phyloP scores from a whole-genome alignment of 1,284 basidiomycete species.

The Microbotryum lychnidis-dioicae region DNA sequence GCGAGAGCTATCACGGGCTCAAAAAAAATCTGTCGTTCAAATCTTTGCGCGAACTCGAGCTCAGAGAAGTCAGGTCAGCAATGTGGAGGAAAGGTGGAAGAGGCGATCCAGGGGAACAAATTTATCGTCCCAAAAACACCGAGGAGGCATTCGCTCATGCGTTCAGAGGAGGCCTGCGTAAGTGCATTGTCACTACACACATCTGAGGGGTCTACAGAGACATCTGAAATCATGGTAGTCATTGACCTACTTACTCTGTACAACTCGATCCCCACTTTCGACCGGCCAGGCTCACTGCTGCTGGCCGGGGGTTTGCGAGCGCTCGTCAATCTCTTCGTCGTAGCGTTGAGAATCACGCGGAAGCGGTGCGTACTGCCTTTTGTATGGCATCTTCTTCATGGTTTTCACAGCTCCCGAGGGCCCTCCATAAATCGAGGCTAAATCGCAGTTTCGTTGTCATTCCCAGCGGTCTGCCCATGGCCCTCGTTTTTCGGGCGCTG shows the following conservation, averaged over 20 bases:
- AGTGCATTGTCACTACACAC: constrained; percentile 41
- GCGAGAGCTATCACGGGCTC: constrained; percentile 24
- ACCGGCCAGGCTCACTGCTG: constrained; percentile 57
- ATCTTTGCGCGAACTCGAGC: constrained; percentile 25
- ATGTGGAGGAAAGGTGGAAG: constrained; percentile 45
- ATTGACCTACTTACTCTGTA: neutral
- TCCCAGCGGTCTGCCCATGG: constrained; percentile 48
- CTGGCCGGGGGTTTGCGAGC: constrained; percentile 71
- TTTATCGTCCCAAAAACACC: constrained; percentile 57
- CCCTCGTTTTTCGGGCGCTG: constrained; percentile 62
- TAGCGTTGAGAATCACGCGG: constrained; percentile 58
- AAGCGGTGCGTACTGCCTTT: constrained; percentile 51
- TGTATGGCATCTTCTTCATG: no score
- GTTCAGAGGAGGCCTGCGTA: constrained; percentile 62
- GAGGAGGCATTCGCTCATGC: constrained; percentile 68
- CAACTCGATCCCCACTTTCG: neutral
- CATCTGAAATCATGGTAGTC: neutral
- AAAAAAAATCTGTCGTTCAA: constrained; percentile 29
- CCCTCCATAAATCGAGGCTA: no score
- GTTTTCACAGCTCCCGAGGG: no score
- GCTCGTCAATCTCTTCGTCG: constrained; percentile 67
- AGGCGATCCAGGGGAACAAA: constrained; percentile 60
- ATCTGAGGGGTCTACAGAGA: no score
- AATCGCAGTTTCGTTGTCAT: no score
- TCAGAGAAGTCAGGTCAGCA: constrained; percentile 61